phyloP scores from a whole-genome alignment of 306 rosid species.

The Vigna unguiculata region DNA sequence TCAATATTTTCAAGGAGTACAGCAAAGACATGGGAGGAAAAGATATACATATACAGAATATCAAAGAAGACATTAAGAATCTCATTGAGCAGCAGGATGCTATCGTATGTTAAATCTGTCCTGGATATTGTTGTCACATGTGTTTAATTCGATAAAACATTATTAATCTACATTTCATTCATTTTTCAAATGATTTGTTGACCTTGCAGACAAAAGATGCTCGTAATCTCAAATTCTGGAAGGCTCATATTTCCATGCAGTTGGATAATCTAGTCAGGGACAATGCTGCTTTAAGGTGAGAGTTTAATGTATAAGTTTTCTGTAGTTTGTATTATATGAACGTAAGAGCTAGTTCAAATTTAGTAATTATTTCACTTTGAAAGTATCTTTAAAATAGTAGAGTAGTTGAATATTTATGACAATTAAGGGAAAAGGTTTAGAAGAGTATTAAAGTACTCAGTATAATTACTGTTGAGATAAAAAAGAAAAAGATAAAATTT shows the following conservation, averaged over 20 bases:
- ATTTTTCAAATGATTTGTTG: conserved; percentile 38
- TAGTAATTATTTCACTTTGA: neutral
- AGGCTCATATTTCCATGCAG: conserved; percentile 70
- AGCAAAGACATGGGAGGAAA: conserved; percentile 70
- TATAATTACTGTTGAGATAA: neutral
- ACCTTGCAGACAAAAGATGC: conserved; percentile 70
- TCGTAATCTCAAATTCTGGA: conserved; percentile 73
- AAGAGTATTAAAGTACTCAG: neutral
- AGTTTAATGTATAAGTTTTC: conserved; percentile 17
- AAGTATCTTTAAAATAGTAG: neutral
- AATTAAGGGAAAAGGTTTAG: neutral
- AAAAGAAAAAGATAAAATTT: neutral
- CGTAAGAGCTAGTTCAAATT: conserved; percentile 17
- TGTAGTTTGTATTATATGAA: neutral
- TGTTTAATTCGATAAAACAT: conserved; percentile 2
- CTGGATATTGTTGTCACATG: conserved; percentile 19
- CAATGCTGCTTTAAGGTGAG: conserved; percentile 82
- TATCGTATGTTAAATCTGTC: conserved; percentile 64
- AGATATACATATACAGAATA: conserved; percentile 65
- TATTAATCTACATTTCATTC: conserved; percentile 12
- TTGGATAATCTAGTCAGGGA: conserved; percentile 67
- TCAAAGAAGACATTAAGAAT: conserved; percentile 63
- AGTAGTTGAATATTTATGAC: neutral
- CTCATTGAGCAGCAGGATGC: conserved; percentile 62
- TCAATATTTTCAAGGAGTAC: conserved; percentile 71